Base-by-base conservation (phyloP, 2,329 filamentous ascomycete species). In the Ambrosiella xylebori region DNA sequence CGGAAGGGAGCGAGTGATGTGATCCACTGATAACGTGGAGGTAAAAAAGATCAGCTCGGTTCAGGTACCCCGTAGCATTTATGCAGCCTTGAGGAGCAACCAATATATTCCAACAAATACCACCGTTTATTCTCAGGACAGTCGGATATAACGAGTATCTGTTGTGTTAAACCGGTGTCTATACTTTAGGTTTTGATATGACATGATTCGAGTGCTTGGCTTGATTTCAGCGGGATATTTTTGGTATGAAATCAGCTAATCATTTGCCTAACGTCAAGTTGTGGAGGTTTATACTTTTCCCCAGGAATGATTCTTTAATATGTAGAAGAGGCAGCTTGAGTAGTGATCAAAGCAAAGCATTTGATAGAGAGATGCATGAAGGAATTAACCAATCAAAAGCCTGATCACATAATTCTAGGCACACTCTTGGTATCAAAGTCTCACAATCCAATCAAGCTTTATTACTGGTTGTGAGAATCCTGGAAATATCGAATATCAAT, bases 1-100 rank as follows among this genome's bases (percentile, higher is more conserved):
- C 47, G 19, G 19, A 19, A 51, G 27, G 19, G 47, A 47, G 17
- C 27, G 13, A 7, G 39, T 7, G 39, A n/a, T 51, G 47, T 35
- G 45, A 47, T 60, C 19, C 19, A 45, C 56, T 58, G 36, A 45
- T 45, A n/a, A 49, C 7, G 47, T 50, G 45, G 55, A 40, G 38
- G 56, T 47, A 47, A 47, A 52, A 57, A 51, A 50, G 11, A 40
- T 51, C 44, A 57, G 45, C 45, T 57, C 47, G 19, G 56, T n/a
- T 57, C 56, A 57, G 56, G 56, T 57, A 57, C 56, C 44, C 45
- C 40, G 54, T 56, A 50, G 41, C 15, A 40, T 57, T 36, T 38
- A 57, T 57, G 56, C 56, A 57, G 47, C 47, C 56, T 51, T 52
- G 54, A 39, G 56, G 56, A 57, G 45, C 47, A 37, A 12, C n/a